Percentiles rank a stretch among this genome's conserved stretches.
These are phyloP conservation scores for Kodamaea neixiangensis DNA, from an alignment of 805 yeast genomes.

Conservation along the genomic window DNA sequence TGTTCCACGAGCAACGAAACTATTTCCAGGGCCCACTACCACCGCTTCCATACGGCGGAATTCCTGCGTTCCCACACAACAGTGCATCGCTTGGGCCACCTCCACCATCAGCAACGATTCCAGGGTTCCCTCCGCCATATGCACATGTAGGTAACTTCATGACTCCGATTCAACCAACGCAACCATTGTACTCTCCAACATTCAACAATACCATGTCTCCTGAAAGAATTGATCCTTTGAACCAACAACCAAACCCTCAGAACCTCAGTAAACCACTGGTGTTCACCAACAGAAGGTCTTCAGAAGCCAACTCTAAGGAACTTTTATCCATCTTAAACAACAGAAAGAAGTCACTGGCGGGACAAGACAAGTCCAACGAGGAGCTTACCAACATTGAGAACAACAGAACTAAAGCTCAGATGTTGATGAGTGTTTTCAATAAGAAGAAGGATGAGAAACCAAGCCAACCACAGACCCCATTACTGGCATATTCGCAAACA, in stretches of 20 bases:
- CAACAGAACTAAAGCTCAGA: constrained; percentile 34
- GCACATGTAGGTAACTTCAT: constrained; percentile 2
- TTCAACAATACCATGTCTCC: constrained; percentile 2
- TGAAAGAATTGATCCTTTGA: constrained; percentile 11
- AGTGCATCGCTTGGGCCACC: background rate
- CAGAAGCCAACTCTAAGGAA: constrained; percentile 41
- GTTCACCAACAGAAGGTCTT: constrained; percentile 29
- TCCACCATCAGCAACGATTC: constrained; percentile 5
- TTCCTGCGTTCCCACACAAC: constrained; percentile 13
- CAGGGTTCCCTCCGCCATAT: background rate
- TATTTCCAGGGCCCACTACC: constrained; percentile 11
- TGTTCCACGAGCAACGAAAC: constrained; percentile 15
- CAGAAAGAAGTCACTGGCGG: constrained; percentile 8
- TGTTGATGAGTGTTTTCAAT: constrained; percentile 31
- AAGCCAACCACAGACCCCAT: constrained; percentile 3
- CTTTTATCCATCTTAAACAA: constrained; percentile 45
- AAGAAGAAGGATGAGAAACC: constrained; percentile 13
- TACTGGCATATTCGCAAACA: background rate
- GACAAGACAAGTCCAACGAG: constrained; percentile 10
- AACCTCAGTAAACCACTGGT: constrained; percentile 35
- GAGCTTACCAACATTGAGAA: constrained; percentile 19
- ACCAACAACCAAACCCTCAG: constrained; percentile 36
- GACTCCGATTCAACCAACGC: constrained; percentile 6
- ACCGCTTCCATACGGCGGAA: constrained; percentile 12
- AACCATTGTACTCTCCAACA: constrained; percentile 8